Percentiles rank a stretch among this genome's conserved stretches.
phyloP scores from a whole-genome alignment of 352 stramenopile genomes.

The Globisporangium middletonii region DNA sequence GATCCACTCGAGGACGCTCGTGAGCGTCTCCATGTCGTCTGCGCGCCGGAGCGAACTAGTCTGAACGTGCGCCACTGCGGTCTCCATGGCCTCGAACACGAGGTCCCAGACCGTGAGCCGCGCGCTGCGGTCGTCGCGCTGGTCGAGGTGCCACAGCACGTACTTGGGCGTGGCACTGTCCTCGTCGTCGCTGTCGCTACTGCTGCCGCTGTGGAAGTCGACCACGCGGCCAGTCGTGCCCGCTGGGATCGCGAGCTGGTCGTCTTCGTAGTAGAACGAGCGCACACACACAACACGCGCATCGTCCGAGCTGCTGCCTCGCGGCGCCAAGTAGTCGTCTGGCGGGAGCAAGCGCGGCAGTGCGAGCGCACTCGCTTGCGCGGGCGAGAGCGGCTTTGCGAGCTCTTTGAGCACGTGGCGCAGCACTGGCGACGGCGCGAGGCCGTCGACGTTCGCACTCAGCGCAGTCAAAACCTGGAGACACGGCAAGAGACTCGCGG shows the following conservation, averaged over 20 bases:
- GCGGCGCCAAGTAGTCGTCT: slow-evolving; percentile 35
- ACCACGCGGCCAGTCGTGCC: slow-evolving; percentile 28
- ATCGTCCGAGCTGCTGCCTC: slow-evolving; percentile 8
- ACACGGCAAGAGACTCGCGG: slow-evolving; percentile 34
- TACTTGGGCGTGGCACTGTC: slow-evolving; percentile 6
- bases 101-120: slow-evolving; percentile 37
- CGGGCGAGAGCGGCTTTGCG: slow-evolving; percentile 19
- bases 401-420: slow-evolving; percentile 51
- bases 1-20: slow-evolving; percentile 51
- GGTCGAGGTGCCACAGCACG: slow-evolving; percentile 42
- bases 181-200: slow-evolving; percentile 6
- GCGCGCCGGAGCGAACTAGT: slow-evolving; percentile 11
- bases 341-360: slow-evolving; percentile 27
- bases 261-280: slow-evolving; percentile 52
- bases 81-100: slow-evolving; percentile 33
- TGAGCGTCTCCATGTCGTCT: slow-evolving; percentile 39
- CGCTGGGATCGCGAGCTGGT: slow-evolving; percentile 34
- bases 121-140: background rate
- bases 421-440: slow-evolving; percentile 24
- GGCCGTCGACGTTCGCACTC: slow-evolving; percentile 25
- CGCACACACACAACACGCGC: slow-evolving; percentile 30
- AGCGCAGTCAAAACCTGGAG: slow-evolving; percentile 47
- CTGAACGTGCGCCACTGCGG: slow-evolving; percentile 34
- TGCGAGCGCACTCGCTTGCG: background rate
- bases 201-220: slow-evolving; percentile 4